Base-by-base conservation (phyloP, 192 early-diverging fungal species). In the Dispira parvispora region DNA sequence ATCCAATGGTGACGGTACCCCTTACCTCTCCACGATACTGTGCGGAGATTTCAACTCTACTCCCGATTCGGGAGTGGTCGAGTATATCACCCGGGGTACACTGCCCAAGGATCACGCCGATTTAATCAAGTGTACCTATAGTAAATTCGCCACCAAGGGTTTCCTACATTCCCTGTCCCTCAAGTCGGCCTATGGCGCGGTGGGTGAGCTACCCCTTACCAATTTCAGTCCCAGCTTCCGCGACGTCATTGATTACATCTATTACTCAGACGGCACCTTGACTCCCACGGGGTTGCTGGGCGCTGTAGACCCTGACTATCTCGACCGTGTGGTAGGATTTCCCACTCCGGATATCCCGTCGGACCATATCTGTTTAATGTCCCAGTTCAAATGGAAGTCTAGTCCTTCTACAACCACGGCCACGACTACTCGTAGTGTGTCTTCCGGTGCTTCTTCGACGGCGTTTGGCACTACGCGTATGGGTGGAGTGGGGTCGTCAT, bases 1-100 rank as follows among this genome's bases (percentile, higher is more conserved):
- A 65, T 71, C 20, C 73, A 75, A 57, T 38, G 63, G 68, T 68
- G 72, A 52, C 68, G 67, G 46, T 68, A 71, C 57, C 73, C 71
- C 11, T 46, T 46, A 79, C 23, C 46, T 81, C 9, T 76, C 82
- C 38, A 84, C 82, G 46, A 66, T 98, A n/a, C 74, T 96, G 20
- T 87, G 87, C 65, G 96, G 94, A 58, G 96, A 98, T 69, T 92
- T 93, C 69, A 98, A 98, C 73, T 94, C 91, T 32, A 75, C 81
- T 10, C 87, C 90, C 2, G 80, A 82, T 46, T 92, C 89, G 1
- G 94, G 96, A 13, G 90, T 98, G 6, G 91, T 89, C 67, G 91
- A 94, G 70, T 94, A 88, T 69, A 62, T 98, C 52, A 84, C 88
- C 53, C 73, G 80, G 23, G 92, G 91, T 23, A 71, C 71, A 0